A percentile compares a stretch with the other conserved stretches of the same genome.
These are phyloP conservation scores for Alternaria dauci DNA, from an alignment of 2,329 filamentous ascomycete genomes.

Conservation along the genomic window DNA sequence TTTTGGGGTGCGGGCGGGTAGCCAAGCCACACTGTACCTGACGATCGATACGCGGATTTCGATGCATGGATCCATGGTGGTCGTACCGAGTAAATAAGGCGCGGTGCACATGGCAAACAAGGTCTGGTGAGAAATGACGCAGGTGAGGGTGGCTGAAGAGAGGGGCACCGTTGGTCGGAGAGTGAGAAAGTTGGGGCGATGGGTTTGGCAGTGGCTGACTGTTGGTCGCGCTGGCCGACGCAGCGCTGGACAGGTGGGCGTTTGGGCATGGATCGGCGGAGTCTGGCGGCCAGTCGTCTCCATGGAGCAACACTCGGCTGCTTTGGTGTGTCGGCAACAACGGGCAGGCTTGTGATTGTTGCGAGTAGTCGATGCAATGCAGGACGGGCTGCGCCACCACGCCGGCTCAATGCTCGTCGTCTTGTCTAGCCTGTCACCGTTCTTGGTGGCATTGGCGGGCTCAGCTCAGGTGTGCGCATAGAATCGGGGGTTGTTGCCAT, in stretches of 20 bases:
- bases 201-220: constrained; percentile 12
- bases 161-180: neutral
- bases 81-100: constrained; percentile 13
- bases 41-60: constrained; percentile 16
- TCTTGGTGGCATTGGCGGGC: constrained; percentile 11
- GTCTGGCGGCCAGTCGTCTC: neutral
- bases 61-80: constrained; percentile 4
- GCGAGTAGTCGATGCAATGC: neutral
- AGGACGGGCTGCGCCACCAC: constrained; percentile 18
- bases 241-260: neutral
- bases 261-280: neutral
- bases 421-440: constrained; percentile 12
- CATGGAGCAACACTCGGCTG: constrained; percentile 3
- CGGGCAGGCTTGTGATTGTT: neutral
- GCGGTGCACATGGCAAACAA: constrained; percentile 21
- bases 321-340: neutral
- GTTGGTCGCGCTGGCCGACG: neutral
- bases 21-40: constrained; percentile 13
- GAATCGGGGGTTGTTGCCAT: constrained; percentile 1
- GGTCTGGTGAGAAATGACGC: constrained; percentile 14
- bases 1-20: constrained; percentile 5
- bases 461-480: constrained; percentile 5
- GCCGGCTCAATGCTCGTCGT: constrained; percentile 11
- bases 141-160: constrained; percentile 16
- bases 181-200: neutral